Conservation (phyloP, 306 rosid species). For the Elaeagnus macrophylla region DNA sequence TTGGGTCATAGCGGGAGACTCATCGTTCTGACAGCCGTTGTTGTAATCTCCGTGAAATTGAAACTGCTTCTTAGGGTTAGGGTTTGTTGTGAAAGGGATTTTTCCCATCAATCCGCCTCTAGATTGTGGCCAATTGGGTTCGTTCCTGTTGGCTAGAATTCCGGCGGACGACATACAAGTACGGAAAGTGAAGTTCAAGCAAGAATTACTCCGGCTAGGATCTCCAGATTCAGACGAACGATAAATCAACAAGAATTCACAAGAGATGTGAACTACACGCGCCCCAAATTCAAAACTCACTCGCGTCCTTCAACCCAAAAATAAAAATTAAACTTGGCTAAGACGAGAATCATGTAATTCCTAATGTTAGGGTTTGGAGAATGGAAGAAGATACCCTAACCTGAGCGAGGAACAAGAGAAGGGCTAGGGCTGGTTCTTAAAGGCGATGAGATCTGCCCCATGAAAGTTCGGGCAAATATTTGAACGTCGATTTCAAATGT, state of each 20-base stretch:
- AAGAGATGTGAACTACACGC: slow-evolving; percentile 12
- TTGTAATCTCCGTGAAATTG: slow-evolving; percentile 16
- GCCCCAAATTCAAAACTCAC: slow-evolving; percentile 17
- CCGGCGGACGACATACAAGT: slow-evolving; percentile 68
- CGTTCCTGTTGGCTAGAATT: slow-evolving; percentile 58
- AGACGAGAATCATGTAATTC: not conserved
- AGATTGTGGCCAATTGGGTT: slow-evolving; percentile 60
- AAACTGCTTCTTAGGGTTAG: slow-evolving; percentile 49
- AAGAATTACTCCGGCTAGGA: slow-evolving; percentile 28
- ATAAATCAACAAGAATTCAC: slow-evolving; percentile 30
- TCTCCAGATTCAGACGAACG: slow-evolving; percentile 29
- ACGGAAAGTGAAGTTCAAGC: slow-evolving; percentile 20
- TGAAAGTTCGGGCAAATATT: slow-evolving; percentile 26
- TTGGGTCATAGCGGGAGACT: slow-evolving; percentile 39
- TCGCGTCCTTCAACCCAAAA: slow-evolving; percentile 21
- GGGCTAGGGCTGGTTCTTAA: slow-evolving; percentile 63
- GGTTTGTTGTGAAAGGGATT: slow-evolving; percentile 43
- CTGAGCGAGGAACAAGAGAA: slow-evolving; percentile 50
- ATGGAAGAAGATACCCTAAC: slow-evolving; percentile 51
- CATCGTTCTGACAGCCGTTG: slow-evolving; percentile 26
- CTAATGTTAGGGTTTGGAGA: slow-evolving; percentile 38
- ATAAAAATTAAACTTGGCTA: not conserved
- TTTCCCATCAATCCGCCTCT: slow-evolving; percentile 79
- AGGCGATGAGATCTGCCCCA: slow-evolving; percentile 87
- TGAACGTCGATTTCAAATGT: slow-evolving; percentile 10